Base-by-base conservation (phyloP, 257 asterid genomes). In the Cruciata laevipes region DNA sequence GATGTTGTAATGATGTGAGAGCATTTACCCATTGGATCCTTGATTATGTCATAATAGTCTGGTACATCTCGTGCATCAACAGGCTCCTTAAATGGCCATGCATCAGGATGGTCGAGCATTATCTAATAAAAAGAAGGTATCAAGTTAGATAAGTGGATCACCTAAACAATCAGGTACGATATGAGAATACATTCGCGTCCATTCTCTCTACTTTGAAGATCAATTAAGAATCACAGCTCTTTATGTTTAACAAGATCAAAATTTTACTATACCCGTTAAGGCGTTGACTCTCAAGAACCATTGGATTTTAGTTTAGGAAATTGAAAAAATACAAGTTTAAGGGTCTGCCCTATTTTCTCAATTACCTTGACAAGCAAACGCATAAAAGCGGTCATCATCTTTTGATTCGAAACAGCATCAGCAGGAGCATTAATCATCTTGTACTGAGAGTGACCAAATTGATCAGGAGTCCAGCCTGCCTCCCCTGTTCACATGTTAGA, bases 61-160 rank as follows among this genome's bases (percentile, higher is more conserved):
- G 99, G 99, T 66, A 93, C 99, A 58, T 93, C 99, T 24, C 96
- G 90, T 63, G 87, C 88, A 90, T 93, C 99, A 70, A 93, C 99
- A 21, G 99, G 96, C 55, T 93, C 99, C 78, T 82, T 93, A 82
- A 93, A 93, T 33, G 99, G 99, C 97, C 99, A 93, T 70, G 97
- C 77, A 88, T 93, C 99, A n/a, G 97, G 94, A 82, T 93, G 99
- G 65, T 93, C 99, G 57, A 71, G 81, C 97, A 88, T 83, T 76
- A 81, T 85, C 99, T 93, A 90, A 76, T 74, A 71, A 72, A 55
- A 73, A 58, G 37, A 70, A n/a, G 69, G 42, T 33, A 60, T 66
- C 56, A 76, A 47, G 65, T 49, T 53, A 35, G 5, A 18, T 23
- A 51, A 69, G 14, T 20, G 25, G 3, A 6, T 25, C n/a, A 37